These are phyloP conservation scores for Apiospora phragmitis DNA, from an alignment of 2,329 filamentous ascomycete genomes.

Conservation along the genomic window DNA sequence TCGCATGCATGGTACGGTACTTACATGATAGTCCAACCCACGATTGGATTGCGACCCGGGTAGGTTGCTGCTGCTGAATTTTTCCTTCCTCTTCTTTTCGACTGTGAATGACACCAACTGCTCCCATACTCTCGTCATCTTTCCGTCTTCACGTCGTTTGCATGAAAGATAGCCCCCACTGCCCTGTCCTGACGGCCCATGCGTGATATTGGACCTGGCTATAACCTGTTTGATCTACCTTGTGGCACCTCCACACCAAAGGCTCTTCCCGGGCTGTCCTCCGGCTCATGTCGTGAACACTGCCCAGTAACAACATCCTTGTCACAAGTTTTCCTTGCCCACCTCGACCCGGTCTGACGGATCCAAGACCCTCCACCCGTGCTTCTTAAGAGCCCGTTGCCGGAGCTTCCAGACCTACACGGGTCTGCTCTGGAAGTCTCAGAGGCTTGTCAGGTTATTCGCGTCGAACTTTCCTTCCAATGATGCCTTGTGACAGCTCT, in stretches of 20 bases:
- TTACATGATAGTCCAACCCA: not conserved
- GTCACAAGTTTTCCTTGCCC: not conserved
- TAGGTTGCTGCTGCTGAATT: not conserved
- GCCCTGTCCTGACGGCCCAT: constrained; percentile 7
- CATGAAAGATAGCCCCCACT: constrained; percentile 10
- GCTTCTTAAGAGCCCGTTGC: not conserved
- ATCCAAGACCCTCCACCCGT: not conserved
- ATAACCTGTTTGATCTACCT: constrained; percentile 16
- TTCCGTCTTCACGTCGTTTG: not conserved
- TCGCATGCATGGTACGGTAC: constrained; percentile 1
- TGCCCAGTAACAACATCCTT: not conserved
- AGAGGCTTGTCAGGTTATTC: not conserved
- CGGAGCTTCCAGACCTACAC: not conserved
- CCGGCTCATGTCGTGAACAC: not conserved
- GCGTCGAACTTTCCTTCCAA: not conserved
- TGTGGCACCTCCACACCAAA: not conserved
- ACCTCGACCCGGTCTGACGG: not conserved
- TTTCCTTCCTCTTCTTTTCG: not conserved
- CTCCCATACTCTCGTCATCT: not conserved
- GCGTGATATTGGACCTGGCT: constrained; percentile 13
- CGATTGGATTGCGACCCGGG: not conserved
- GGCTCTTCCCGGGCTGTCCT: constrained; percentile 4
- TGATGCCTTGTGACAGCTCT: not conserved
- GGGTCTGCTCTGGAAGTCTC: not conserved
- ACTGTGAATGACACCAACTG: not conserved